phyloP scores from a whole-genome alignment of 106 monocot species.

The Ottelia alismoides region DNA sequence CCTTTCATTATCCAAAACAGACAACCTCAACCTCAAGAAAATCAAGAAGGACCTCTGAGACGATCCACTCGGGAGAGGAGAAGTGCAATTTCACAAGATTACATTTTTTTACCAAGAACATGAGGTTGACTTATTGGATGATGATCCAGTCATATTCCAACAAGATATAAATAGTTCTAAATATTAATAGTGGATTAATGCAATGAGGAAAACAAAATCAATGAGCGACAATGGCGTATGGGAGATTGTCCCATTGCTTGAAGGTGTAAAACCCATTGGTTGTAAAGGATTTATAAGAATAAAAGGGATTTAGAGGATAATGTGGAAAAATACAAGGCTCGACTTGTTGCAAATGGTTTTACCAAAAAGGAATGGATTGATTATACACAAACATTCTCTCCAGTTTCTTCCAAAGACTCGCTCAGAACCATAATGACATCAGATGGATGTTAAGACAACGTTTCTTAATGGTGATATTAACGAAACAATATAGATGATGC shows the following conservation, averaged over 20 bases:
- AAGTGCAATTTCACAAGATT: constrained; percentile 5
- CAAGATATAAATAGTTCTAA: not conserved
- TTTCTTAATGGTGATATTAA: not conserved
- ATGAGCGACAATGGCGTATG: constrained; percentile 8
- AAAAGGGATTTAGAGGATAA: constrained; percentile 2
- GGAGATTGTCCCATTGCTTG: constrained; percentile 1
- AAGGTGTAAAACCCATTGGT: constrained; percentile 6
- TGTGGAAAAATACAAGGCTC: constrained; percentile 4
- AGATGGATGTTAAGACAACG: too few species aligned
- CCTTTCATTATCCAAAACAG: not conserved
- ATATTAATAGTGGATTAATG: not conserved
- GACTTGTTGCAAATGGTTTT: constrained; percentile 4
- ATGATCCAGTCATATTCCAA: not conserved
- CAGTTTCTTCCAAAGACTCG: constrained; percentile 1
- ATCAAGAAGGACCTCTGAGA: not conserved
- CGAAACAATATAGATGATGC: constrained; percentile 2
- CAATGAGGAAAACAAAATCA: constrained; percentile 1
- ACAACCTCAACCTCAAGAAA: not conserved
- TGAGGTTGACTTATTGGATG: not conserved
- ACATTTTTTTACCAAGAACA: constrained; percentile 2
- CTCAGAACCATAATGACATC: not conserved
- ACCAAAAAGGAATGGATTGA: constrained; percentile 8
- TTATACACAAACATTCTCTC: constrained; percentile 1
- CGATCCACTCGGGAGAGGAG: constrained; percentile 5
- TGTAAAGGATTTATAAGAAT: constrained; percentile 5